A percentile compares a stretch with the other conserved stretches of the same genome.
phyloP scores from a whole-genome alignment of 768 basidiomycete genomes.

The Lentinula sp. region DNA sequence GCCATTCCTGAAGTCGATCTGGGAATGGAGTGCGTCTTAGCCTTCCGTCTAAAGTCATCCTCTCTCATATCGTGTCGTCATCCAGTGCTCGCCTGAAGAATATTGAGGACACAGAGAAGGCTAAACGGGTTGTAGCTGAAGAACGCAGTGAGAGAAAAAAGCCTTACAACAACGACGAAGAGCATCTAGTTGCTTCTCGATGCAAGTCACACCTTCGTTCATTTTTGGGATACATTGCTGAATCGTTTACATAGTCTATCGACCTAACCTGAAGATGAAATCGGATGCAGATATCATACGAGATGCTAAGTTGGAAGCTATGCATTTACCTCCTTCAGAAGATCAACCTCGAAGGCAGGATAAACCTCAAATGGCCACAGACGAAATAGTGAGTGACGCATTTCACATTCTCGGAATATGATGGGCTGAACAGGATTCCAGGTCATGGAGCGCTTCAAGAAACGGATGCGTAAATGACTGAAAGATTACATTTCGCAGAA shows the following conservation, averaged over 20 bases:
- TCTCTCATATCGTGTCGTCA: constrained; percentile 2
- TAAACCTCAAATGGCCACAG: constrained; percentile 79
- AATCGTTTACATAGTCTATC: constrained; percentile 55
- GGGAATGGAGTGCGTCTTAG: constrained; percentile 88
- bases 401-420: neutral
- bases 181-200: constrained; percentile 79
- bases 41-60: neutral
- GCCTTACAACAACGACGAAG: constrained; percentile 53
- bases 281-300: constrained; percentile 86
- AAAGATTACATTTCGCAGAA: neutral
- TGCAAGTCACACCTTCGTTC: constrained; percentile 48
- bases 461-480: constrained; percentile 76
- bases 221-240: constrained; percentile 2
- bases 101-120: constrained; percentile 97
- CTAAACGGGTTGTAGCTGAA: constrained; percentile 81
- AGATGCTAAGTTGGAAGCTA: constrained; percentile 83
- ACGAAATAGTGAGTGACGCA: constrained; percentile 63
- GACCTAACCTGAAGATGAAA: constrained; percentile 74
- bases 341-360: constrained; percentile 44
- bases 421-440: constrained; percentile 18
- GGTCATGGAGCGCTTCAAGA: constrained; percentile 98
- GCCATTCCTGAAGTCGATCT: constrained; percentile 98
- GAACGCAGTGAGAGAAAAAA: constrained; percentile 56
- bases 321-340: constrained; percentile 63
- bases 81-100: constrained; percentile 84